A percentile compares a stretch with the other conserved stretches of the same genome.
phyloP scores from a whole-genome alignment of 2,329 filamentous ascomycete species.

The Aulographum hederae region DNA sequence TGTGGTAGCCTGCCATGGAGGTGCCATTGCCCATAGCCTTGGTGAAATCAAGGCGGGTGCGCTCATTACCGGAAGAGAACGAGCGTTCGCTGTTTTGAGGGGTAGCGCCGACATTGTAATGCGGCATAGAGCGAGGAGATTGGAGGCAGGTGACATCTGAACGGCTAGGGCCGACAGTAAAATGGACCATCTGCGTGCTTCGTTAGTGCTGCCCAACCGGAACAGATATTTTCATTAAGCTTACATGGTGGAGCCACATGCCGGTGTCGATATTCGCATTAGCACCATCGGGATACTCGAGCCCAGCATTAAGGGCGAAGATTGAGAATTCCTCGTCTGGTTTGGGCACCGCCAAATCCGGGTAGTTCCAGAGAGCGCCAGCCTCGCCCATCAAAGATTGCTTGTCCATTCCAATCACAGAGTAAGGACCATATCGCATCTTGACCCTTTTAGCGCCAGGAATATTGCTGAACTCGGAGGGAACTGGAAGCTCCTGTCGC shows the following conservation, averaged over 20 bases:
- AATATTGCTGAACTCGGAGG: too few relatives aligned
- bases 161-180: constrained; percentile 2
- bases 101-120: constrained; percentile 2
- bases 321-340: constrained; percentile 3
- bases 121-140: constrained; percentile 1
- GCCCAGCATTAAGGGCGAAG: neutral
- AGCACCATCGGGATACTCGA: constrained; percentile 4
- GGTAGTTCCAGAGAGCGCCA: constrained; percentile 1
- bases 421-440: constrained; percentile 4
- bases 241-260: constrained; percentile 4
- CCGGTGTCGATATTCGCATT: constrained; percentile 3
- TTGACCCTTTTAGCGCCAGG: constrained; percentile 4
- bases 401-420: constrained; percentile 1
- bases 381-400: neutral
- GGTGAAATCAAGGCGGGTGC: constrained; percentile 1
- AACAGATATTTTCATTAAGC: neutral
- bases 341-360: constrained; percentile 1
- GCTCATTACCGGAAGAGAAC: constrained; percentile 4
- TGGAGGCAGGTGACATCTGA: constrained; percentile 2
- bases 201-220: neutral
- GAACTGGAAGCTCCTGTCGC: too few relatives aligned
- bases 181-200: constrained; percentile 1
- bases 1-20: constrained; percentile 1
- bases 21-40: neutral
- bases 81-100: constrained; percentile 1